Percentiles rank a stretch among this genome's conserved stretches.
Evolutionary conservation across 768 basidiomycete species (phyloP).

Genomic region (Russula foetens): DNA sequence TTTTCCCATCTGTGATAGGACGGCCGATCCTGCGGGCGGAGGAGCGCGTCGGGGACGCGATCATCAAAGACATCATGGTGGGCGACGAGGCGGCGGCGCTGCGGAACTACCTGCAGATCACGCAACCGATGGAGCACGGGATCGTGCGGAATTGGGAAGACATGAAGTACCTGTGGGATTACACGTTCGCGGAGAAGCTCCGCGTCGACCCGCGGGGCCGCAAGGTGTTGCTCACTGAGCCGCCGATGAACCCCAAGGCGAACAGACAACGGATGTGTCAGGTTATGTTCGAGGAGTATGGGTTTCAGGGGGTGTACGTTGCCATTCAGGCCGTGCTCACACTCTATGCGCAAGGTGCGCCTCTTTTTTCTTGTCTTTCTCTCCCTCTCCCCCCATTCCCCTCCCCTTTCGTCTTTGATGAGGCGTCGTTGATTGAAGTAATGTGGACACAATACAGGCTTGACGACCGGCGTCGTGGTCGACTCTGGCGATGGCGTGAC

Average conservation of each 20-base stretch:
- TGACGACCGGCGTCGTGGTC: conserved; percentile 97
- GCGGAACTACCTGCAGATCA: conserved; percentile 92
- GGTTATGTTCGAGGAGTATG: conserved; percentile 99
- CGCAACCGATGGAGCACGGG: conserved; percentile 99
- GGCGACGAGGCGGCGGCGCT: conserved; percentile 94
- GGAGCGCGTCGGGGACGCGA: conserved; percentile 77
- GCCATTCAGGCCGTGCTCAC: conserved; percentile 99
- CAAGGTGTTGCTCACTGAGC: conserved; percentile 93
- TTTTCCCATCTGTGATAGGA: conserved; percentile 95
- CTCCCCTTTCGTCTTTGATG: neutral
- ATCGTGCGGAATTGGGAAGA: conserved; percentile 99
- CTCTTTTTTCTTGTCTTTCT: conserved; percentile 10
- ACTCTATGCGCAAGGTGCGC: conserved; percentile 93
- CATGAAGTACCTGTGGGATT: conserved; percentile 97
- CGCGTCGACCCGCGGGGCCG: conserved; percentile 76
- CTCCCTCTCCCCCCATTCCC: too few relatives aligned
- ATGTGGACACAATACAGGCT: conserved; percentile 41
- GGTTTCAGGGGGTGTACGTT: conserved; percentile 91
- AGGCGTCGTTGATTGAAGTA: neutral
- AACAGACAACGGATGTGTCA: conserved; percentile 93
- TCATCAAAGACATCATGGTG: conserved; percentile 97
- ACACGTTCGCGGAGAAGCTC: conserved; percentile 96
- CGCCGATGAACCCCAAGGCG: conserved; percentile 96
- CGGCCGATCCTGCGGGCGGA: conserved; percentile 96
- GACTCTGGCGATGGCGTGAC: conserved; percentile 99